Base-by-base conservation (phyloP, 306 rosid species). In the Pyrus pyrifolia region DNA sequence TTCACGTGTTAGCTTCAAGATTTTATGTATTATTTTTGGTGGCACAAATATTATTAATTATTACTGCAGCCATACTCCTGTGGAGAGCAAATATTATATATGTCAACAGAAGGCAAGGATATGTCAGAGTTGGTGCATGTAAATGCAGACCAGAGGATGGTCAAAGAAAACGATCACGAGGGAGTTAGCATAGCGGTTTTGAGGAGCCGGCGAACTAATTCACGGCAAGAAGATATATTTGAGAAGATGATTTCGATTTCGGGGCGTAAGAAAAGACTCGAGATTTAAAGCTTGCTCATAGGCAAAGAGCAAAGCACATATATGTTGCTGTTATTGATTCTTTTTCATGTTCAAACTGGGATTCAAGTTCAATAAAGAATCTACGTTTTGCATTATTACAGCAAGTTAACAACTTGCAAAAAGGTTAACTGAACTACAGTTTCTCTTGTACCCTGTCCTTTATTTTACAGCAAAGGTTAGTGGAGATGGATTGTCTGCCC, bases 121-220 rank as follows among this genome's bases (percentile, higher is more conserved):
- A 85, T 84, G 76, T 86, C 87, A 64, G 88, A 85, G 72, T 84
- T 90, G 80, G 93, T 95, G 82, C 99, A 92, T 87, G 92, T 27
- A 89, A 92, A 81, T 95, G 99, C 90, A 87, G 90, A 83, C 80
- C 94, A 70, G 97, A 89, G 76, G 92, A 89, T 73, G 74, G 57
- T 83, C 91, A 78, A 86, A 85, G 97, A 85, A 95, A 95, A 80
- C 89, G 97, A 53, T 72, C 78, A 86, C 88, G 96, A 9, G n/a
- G 62, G 85, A 79, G 80, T 85, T 89, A 84, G 79, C 83, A 65
- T 68, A 75, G 80, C 72, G 61, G 61, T 21, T 55, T 21, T 10
- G 15, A 57, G 61, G 3, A n/a, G 27, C n/a, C n/a, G 22, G 3
- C n/a, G 61, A 57, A 57, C 13, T 8, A 57, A 57, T 49, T 21